Base-by-base conservation (phyloP, 495 filamentous ascomycete species). In the Pyronema omphalodes region DNA sequence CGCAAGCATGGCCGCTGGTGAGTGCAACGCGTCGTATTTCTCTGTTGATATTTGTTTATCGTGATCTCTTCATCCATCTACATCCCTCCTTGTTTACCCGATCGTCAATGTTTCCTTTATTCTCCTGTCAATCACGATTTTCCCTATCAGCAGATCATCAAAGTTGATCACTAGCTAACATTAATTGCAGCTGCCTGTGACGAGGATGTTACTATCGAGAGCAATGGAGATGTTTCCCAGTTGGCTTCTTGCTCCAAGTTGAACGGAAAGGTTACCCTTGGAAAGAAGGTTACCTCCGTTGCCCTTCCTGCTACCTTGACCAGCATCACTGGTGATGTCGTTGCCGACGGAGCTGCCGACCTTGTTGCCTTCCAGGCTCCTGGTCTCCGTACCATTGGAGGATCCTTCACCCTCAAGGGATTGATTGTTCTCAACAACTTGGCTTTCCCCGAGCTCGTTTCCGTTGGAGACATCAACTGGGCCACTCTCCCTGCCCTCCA, bases 401-500 rank as follows among this genome's bases (percentile, higher is more conserved):
- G 80, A n/a, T 56, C 57, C 7, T 89, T 94, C 75, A 63, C 68
- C 15, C 62, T 96, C 51, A 67, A 72, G 39, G 74, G 76, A 54
- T 71, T 84, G 41, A 88, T 78, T 41, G 68, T 74, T 43, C 72
- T 99, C 47, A 74, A 73, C 52, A 69, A 68, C 37, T 69, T 96
- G 48, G 71, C 61, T 62, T 76, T 89, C 66, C 69, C 76, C 29
- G 51, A 68, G 17, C 80, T 98, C 45, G 74, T 58, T 14, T 67
- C 68, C 44, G 81, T 91, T 60, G 73, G 74, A 39, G 60, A 66
- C 44, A 77, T 98, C 69, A 64, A 73, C 43, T 93, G 80, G 77
- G 68, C 70, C 19, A 82, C 83, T 55, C 74, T 95, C n/a, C 79
- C 82, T 55, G 70, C 73, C 57, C 76, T 98, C 14, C 74, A 77